Evolutionary conservation across 192 early-diverging fungal genomes (phyloP).

Genomic region (Mycoemilia scoparia): DNA sequence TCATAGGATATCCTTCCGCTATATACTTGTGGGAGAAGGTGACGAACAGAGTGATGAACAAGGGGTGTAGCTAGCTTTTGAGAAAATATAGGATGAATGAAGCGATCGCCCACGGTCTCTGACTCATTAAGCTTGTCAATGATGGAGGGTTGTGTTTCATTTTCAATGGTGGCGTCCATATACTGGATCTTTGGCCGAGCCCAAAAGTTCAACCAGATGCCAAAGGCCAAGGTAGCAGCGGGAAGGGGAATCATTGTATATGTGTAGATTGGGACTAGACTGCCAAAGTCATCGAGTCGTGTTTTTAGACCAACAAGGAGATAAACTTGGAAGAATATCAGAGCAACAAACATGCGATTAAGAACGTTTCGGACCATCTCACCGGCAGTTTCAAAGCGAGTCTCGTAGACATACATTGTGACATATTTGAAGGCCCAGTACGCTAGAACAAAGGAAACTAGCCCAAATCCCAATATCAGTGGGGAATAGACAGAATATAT

Average conservation of each 20-base stretch:
- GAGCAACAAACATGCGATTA: slow-evolving; percentile 46
- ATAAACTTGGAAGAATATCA: slow-evolving; percentile 45
- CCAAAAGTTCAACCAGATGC: slow-evolving; percentile 23
- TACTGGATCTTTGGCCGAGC: slow-evolving; percentile 38
- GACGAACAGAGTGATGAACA: slow-evolving; percentile 44
- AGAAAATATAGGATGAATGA: slow-evolving; percentile 46
- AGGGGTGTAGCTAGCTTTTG: slow-evolving; percentile 43
- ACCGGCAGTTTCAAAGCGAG: slow-evolving; percentile 49
- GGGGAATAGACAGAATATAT: slow-evolving; percentile 55
- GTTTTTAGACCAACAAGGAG: slow-evolving; percentile 36
- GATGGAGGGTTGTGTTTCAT: slow-evolving; percentile 8
- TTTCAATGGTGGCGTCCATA: slow-evolving; percentile 24
- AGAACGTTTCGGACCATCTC: slow-evolving; percentile 49
- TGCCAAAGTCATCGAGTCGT: slow-evolving; percentile 30
- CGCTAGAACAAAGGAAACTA: slow-evolving; percentile 40
- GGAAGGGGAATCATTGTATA: slow-evolving; percentile 41
- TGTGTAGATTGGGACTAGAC: slow-evolving; percentile 22
- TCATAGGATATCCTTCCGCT: slow-evolving; percentile 23
- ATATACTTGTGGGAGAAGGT: slow-evolving; percentile 43
- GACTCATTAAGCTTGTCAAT: slow-evolving; percentile 6
- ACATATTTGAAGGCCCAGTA: slow-evolving; percentile 56
- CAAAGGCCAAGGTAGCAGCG: slow-evolving; percentile 32
- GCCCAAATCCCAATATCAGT: slow-evolving; percentile 42
- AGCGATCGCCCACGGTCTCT: slow-evolving; percentile 33
- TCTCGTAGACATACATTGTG: slow-evolving; percentile 58